Evolutionary conservation across 1,139 yeast genomes (phyloP).

Genomic region (Yamadazyma diospyri): DNA sequence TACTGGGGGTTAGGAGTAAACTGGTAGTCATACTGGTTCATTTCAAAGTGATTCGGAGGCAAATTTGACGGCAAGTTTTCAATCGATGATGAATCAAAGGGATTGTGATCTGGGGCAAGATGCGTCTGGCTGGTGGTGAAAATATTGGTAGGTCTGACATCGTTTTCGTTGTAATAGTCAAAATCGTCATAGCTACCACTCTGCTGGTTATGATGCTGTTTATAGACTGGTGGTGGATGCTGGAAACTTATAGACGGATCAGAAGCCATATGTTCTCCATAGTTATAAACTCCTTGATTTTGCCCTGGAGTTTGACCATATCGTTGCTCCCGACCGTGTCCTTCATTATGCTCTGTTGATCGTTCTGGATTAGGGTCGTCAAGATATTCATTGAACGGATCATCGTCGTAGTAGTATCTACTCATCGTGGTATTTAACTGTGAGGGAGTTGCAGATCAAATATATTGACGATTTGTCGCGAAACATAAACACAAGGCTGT

Average conservation of each 20-base stretch:
- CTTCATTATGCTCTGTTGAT: not conserved
- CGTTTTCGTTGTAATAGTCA: constrained; percentile 15
- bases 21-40: constrained; percentile 24
- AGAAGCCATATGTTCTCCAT: constrained; percentile 9
- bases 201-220: constrained; percentile 13
- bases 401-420: not conserved
- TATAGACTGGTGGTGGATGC: constrained; percentile 30
- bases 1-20: constrained; percentile 11
- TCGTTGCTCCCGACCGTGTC: constrained; percentile 12
- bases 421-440: constrained; percentile 2
- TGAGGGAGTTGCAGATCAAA: not conserved
- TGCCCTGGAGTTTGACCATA: too few species aligned
- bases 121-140: constrained; percentile 22
- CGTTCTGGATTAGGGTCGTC: not conserved
- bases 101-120: constrained; percentile 15
- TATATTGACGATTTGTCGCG: constrained; percentile 1
- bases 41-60: constrained; percentile 23
- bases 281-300: constrained; percentile 17
- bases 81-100: constrained; percentile 15
- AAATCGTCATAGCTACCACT: constrained; percentile 22
- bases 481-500: constrained; percentile 5
- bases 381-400: not conserved
- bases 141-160: constrained; percentile 19
- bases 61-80: constrained; percentile 13
- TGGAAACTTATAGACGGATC: constrained; percentile 28